Evolutionary conservation across 306 rosid genomes (phyloP), one percentile per base, ranked within the genome.

Genomic region (Gastrolobium villosum): DNA sequence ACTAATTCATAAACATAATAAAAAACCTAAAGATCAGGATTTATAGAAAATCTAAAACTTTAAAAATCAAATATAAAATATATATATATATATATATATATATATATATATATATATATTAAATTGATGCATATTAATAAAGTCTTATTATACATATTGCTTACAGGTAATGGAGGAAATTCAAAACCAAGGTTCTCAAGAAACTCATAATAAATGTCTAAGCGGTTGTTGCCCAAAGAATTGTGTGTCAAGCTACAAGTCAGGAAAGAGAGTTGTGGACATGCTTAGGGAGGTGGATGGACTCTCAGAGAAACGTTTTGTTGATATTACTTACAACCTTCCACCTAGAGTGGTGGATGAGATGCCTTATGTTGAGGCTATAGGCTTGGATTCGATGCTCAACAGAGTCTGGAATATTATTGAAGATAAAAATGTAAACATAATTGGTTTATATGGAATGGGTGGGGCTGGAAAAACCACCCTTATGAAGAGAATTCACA

Each of bases 401-500:
- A 35, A 39, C 2, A 3, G 31, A 10, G 79, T 62, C 0, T 55
- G 80, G 78, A 49, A 40, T 3, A 40, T 30, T 5, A 15, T 82
- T 11, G 9, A 56, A 52, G 32, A 48, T 59, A 54, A 66, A 2
- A 35, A 35, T 0, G 60, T 57, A 6, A 49, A 73, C 6, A 40
- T 26, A 1, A 65, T 84, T 6, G 83, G 78, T 0, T 9, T 84
- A 2, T 72, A 59, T 10, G 85, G 88, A 5, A 84, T 77, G 20
- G 65, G 64, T 5, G 72, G 80, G 9, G 41, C 32, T 2, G 72
- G 80, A 3, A 75, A 75, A 20, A 75, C 80, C 10, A 75, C 72
- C 10, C 30, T 76, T 28, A 6, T 65, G 30, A 40, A 53, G 10
- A 76, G 15, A 53, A 63, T 76, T 28, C 10, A 49, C 9, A 48